Percentiles rank a stretch among this genome's conserved stretches.
These are phyloP conservation scores for Phanerochaete carnosa DNA, from an alignment of 768 basidiomycete genomes.

Conservation along the genomic window DNA sequence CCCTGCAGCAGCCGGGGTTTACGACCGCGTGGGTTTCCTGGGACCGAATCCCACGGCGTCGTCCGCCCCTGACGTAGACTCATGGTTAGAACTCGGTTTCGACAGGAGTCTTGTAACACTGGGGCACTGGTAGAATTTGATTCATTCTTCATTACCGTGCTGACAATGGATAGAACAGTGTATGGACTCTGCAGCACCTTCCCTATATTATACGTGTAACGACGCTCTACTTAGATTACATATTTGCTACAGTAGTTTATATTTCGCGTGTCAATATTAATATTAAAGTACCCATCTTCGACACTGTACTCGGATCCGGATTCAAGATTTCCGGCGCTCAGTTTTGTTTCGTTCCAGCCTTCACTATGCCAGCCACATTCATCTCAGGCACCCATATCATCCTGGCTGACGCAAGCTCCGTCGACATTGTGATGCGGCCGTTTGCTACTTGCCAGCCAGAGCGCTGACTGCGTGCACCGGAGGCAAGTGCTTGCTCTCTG, in stretches of 20 bases:
- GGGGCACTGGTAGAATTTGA: conserved; percentile 62
- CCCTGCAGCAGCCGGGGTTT: conserved; percentile 51
- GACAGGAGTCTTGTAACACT: conserved; percentile 41
- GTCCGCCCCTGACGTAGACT: conserved; percentile 40
- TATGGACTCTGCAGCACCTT: too few relatives aligned
- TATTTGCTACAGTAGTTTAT: too few relatives aligned
- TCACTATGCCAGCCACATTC: not conserved
- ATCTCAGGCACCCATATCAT: not conserved
- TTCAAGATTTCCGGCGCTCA: too few relatives aligned
- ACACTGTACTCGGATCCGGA: too few relatives aligned
- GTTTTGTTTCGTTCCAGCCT: not conserved
- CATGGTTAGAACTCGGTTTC: conserved; percentile 68
- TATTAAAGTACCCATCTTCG: too few relatives aligned
- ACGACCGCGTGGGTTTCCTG: conserved; percentile 62
- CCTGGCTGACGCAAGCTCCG: not conserved
- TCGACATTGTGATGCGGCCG: not conserved
- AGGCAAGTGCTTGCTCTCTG: not conserved
- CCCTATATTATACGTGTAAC: too few relatives aligned
- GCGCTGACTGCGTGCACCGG: not conserved
- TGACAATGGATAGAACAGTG: too few relatives aligned
- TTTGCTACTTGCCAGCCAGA: not conserved
- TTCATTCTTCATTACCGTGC: not conserved
- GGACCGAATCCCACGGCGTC: conserved; percentile 36
- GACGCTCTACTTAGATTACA: too few relatives aligned
- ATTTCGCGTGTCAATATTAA: too few relatives aligned